Evolutionary conservation across 2,329 filamentous ascomycete species (phyloP).

Genomic region (Fusarium duplospermum): DNA sequence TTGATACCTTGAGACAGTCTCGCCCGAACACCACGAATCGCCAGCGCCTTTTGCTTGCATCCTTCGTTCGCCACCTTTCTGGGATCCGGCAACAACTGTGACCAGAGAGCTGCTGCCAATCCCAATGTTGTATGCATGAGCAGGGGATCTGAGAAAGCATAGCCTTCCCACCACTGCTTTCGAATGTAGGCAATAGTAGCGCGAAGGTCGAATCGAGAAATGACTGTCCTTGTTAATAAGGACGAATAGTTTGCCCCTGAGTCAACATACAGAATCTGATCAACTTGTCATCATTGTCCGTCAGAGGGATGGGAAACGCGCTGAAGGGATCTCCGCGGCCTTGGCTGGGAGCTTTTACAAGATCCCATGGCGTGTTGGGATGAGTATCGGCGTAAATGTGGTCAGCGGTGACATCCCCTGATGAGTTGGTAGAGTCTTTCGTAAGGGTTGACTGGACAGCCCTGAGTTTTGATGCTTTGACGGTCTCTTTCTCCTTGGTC

Average conservation of each 20-base stretch:
- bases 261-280: conserved; percentile 25
- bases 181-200: conserved; percentile 21
- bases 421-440: background rate
- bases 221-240: background rate
- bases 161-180: conserved; percentile 31
- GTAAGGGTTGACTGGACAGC: background rate
- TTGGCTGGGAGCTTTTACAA: conserved; percentile 15
- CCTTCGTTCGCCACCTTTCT: conserved; percentile 9
- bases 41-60: conserved; percentile 16
- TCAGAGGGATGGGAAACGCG: conserved; percentile 21
- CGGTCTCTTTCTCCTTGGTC: background rate
- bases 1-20: conserved; percentile 3
- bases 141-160: conserved; percentile 21
- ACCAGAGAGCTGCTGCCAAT: conserved; percentile 21
- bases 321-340: conserved; percentile 21
- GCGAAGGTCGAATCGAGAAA: conserved; percentile 27
- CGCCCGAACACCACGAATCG: conserved; percentile 16
- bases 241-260: background rate
- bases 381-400: background rate
- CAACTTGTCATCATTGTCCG: conserved; percentile 16
- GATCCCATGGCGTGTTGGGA: background rate
- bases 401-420: background rate
- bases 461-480: background rate
- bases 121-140: conserved; percentile 32
- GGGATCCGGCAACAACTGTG: conserved; percentile 6